Evolutionary conservation across 192 early-diverging fungal genomes (phyloP).

Genomic region (Podila clonocystis): DNA sequence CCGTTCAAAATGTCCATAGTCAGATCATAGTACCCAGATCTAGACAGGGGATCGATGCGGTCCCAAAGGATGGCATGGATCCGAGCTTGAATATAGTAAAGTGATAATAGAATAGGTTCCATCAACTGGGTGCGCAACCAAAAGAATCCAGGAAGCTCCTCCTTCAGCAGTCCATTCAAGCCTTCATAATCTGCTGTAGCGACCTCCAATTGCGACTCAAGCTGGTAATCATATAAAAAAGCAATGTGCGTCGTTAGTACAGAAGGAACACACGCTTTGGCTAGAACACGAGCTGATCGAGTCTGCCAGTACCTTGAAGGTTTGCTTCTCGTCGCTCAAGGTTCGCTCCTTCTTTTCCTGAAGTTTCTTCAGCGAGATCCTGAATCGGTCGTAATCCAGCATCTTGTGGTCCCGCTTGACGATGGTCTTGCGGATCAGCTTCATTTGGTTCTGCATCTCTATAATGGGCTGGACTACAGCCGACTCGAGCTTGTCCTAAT

Average conservation of each 20-base stretch:
- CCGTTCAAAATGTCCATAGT: conserved; percentile 54
- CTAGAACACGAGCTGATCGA: background rate
- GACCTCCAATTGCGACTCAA: conserved; percentile 78
- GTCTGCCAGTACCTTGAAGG: conserved; percentile 59
- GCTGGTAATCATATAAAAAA: conserved; percentile 22
- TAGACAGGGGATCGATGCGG: conserved; percentile 66
- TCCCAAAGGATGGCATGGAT: conserved; percentile 76
- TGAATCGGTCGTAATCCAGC: conserved; percentile 91
- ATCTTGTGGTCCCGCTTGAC: conserved; percentile 92
- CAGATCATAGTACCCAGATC: conserved; percentile 67
- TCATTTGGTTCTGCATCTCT: conserved; percentile 80
- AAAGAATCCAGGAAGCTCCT: conserved; percentile 84
- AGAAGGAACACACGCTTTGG: background rate
- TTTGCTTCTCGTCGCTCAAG: conserved; percentile 72
- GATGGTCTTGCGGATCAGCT: conserved; percentile 84
- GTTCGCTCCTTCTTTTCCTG: conserved; percentile 71
- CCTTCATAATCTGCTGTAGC: conserved; percentile 88
- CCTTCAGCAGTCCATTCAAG: conserved; percentile 84
- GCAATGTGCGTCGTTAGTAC: background rate
- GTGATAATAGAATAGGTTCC: conserved; percentile 85
- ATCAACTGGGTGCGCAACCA: conserved; percentile 79
- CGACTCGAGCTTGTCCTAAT: conserved; percentile 74
- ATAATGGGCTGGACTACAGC: conserved; percentile 78
- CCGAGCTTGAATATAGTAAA: conserved; percentile 85
- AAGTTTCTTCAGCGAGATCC: conserved; percentile 76